phyloP scores from a whole-genome alignment of 495 filamentous ascomycete genomes.

The Massariosphaeria phaeospora region DNA sequence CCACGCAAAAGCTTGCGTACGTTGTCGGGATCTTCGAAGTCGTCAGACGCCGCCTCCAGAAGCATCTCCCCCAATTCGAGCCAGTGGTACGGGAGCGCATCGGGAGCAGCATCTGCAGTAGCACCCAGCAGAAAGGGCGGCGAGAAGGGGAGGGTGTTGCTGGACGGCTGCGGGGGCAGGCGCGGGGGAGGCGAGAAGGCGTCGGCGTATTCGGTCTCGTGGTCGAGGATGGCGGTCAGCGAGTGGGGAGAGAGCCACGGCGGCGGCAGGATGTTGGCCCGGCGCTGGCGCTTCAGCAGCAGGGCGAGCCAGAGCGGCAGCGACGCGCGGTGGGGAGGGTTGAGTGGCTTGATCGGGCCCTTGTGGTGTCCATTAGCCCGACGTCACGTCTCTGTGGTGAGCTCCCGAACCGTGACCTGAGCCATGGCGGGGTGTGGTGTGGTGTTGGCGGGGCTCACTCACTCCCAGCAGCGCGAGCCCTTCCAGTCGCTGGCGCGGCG shows the following conservation, averaged over 20 bases:
- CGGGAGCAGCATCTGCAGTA: conserved; percentile 55
- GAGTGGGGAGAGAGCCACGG: conserved; percentile 75
- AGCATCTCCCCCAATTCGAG: conserved; percentile 81
- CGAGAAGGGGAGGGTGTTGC: conserved; percentile 33
- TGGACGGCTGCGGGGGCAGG: conserved; percentile 48
- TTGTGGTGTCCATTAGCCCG: conserved; percentile 36
- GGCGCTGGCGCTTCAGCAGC: conserved; percentile 87
- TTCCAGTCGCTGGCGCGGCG: conserved; percentile 87
- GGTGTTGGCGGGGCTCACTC: conserved; percentile 40
- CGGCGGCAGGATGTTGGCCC: conserved; percentile 89
- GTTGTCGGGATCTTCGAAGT: conserved; percentile 69
- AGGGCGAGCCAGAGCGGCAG: conserved; percentile 96
- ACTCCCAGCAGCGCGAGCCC: conserved; percentile 78
- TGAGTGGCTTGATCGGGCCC: conserved; percentile 71
- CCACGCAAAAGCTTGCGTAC: conserved; percentile 74
- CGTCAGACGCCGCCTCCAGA: conserved; percentile 77
- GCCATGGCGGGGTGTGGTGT: background rate
- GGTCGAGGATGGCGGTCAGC: conserved; percentile 66
- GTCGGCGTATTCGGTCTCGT: conserved; percentile 65
- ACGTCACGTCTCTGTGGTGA: background rate
- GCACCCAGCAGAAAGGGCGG: conserved; percentile 61
- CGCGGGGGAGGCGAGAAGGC: conserved; percentile 72
- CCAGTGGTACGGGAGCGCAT: conserved; percentile 88
- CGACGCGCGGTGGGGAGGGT: conserved; percentile 72
- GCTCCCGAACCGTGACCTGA: too few relatives aligned